Percentiles rank a stretch among this genome's conserved stretches.
Evolutionary conservation across 139 green algal species (phyloP).

Genomic region (Nannochloris sp.): DNA sequence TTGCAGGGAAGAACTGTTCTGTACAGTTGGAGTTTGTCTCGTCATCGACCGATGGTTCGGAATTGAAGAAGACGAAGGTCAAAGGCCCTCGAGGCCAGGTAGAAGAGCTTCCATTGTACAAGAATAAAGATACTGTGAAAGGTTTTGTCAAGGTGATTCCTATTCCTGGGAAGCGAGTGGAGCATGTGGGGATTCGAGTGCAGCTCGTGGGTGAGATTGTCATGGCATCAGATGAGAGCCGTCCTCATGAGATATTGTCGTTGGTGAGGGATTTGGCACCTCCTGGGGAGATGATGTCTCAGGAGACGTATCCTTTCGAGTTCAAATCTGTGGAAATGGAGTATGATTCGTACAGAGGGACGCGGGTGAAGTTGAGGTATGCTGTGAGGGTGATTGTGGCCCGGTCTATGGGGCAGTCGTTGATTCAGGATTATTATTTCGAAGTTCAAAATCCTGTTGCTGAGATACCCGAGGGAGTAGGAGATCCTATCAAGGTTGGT

Average conservation of each 20-base stretch:
- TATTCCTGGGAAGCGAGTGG: constrained; percentile 71
- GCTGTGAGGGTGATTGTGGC: constrained; percentile 79
- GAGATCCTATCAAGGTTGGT: background rate
- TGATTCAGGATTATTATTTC: constrained; percentile 78
- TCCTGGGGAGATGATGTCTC: constrained; percentile 67
- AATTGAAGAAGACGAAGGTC: constrained; percentile 23
- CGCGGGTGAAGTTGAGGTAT: constrained; percentile 56
- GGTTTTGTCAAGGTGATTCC: constrained; percentile 57
- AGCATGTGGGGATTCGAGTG: constrained; percentile 90
- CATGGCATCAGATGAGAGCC: constrained; percentile 72
- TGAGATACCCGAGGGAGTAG: background rate
- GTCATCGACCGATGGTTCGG: constrained; percentile 1
- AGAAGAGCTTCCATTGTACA: constrained; percentile 69
- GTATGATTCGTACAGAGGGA: constrained; percentile 91
- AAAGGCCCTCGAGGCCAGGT: constrained; percentile 21
- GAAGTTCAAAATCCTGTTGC: constrained; percentile 69
- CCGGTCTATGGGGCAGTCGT: constrained; percentile 56
- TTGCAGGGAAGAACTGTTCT: constrained; percentile 15
- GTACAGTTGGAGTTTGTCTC: constrained; percentile 45
- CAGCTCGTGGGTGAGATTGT: constrained; percentile 97
- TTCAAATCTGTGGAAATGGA: constrained; percentile 95
- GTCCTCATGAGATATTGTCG: constrained; percentile 80
- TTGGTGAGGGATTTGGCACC: constrained; percentile 71
- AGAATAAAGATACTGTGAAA: constrained; percentile 55
- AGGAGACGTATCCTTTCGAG: constrained; percentile 76